phyloP scores from a whole-genome alignment of 805 yeast species.

The Pichia deserticola region DNA sequence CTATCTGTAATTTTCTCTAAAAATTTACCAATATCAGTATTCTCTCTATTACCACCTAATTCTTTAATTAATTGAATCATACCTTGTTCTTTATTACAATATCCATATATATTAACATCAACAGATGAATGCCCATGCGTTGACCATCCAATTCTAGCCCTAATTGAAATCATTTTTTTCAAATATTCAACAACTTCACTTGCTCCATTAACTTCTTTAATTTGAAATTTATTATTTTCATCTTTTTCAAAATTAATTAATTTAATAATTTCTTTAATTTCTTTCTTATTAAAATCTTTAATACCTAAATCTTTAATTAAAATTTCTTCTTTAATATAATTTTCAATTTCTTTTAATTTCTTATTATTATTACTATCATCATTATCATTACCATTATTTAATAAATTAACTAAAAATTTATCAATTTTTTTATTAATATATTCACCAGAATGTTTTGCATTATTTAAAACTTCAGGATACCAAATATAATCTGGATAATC shows the following conservation, averaged over 20 bases:
- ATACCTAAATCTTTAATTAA: conserved; percentile 65
- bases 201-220: conserved; percentile 25
- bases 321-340: conserved; percentile 46
- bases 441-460: conserved; percentile 75
- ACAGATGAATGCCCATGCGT: conserved; percentile 96
- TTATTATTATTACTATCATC: neutral
- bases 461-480: conserved; percentile 70
- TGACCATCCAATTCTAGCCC: conserved; percentile 93
- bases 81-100: conserved; percentile 49
- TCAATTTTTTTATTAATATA: conserved; percentile 44
- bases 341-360: conserved; percentile 4
- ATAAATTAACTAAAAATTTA: conserved; percentile 3
- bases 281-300: conserved; percentile 45
- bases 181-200: conserved; percentile 33
- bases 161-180: conserved; percentile 64
- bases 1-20: conserved; percentile 37
- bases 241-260: conserved; percentile 17
- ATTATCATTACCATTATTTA: no score
- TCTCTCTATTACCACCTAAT: conserved; percentile 77
- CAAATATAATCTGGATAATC: conserved; percentile 80
- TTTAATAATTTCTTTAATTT: conserved; percentile 38
- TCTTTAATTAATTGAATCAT: conserved; percentile 34
- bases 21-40: conserved; percentile 74
- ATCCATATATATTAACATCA: conserved; percentile 86
- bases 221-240: conserved; percentile 33